phyloP scores from a whole-genome alignment of 1,284 basidiomycete species.

The Phellinidium pouzarii region DNA sequence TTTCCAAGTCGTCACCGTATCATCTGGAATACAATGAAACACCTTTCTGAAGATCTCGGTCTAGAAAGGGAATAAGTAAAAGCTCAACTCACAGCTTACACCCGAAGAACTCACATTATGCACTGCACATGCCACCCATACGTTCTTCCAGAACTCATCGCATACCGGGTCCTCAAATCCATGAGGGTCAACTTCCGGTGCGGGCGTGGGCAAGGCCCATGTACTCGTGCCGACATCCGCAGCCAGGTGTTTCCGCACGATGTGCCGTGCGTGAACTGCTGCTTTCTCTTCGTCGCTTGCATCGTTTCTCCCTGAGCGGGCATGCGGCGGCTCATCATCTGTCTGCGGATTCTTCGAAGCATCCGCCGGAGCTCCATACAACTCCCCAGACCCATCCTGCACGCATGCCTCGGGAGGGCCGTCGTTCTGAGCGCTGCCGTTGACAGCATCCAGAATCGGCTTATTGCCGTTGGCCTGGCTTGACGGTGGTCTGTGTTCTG shows the following conservation, averaged over 20 bases:
- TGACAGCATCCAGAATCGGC: constrained; percentile 29
- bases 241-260: constrained; percentile 48
- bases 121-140: constrained; percentile 80
- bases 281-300: constrained; percentile 45
- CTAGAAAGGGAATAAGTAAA: constrained; percentile 35
- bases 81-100: constrained; percentile 10
- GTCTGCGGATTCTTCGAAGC: constrained; percentile 35
- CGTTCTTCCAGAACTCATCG: constrained; percentile 81
- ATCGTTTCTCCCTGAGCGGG: constrained; percentile 38
- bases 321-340: constrained; percentile 42
- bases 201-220: constrained; percentile 58
- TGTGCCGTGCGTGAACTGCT: constrained; percentile 42
- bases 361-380: constrained; percentile 50
- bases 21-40: constrained; percentile 88
- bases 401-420: constrained; percentile 33
- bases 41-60: constrained; percentile 93
- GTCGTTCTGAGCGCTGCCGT: constrained; percentile 19
- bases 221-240: constrained; percentile 47
- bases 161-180: constrained; percentile 84
- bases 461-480: constrained; percentile 30
- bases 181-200: constrained; percentile 68
- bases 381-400: constrained; percentile 32
- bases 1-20: constrained; percentile 89
- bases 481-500: constrained; percentile 32
- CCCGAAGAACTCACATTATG: constrained; percentile 63